phyloP scores from a whole-genome alignment of 495 filamentous ascomycete species.

The Platismatia glauca region DNA sequence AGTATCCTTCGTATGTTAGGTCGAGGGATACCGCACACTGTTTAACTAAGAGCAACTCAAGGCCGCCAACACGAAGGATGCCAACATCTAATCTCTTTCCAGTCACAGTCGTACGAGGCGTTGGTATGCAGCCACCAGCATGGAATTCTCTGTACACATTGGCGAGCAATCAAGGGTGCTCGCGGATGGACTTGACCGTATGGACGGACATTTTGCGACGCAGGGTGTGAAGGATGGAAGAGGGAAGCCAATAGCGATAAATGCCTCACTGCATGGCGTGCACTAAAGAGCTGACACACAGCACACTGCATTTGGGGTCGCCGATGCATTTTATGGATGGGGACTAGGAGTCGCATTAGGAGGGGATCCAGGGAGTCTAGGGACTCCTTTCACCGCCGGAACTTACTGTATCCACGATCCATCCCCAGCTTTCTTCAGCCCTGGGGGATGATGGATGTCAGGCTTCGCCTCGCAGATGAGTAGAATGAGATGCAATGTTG shows the following conservation, averaged over 20 bases:
- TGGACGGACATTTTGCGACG: background rate
- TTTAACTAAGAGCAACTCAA: too few relatives aligned
- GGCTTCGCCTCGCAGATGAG: background rate
- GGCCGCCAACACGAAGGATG: background rate
- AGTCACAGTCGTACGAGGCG: background rate
- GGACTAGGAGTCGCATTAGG: background rate
- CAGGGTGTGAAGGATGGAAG: background rate
- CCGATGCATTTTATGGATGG: background rate
- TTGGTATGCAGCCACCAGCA: background rate
- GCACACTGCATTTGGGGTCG: background rate
- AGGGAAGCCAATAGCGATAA: background rate
- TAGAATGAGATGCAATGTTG: background rate
- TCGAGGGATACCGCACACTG: too few relatives aligned
- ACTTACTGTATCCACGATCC: too few relatives aligned
- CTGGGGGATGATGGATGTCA: too few relatives aligned
- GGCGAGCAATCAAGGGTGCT: too few relatives aligned
- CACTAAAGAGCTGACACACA: background rate
- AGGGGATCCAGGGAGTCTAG: too few relatives aligned
- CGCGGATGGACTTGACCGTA: background rate
- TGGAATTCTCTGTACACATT: too few relatives aligned
- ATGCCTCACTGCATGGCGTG: slow-evolving; percentile 2
- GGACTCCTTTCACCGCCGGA: slow-evolving; percentile 3
- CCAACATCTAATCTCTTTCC: background rate
- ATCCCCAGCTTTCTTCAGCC: too few relatives aligned
- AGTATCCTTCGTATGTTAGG: too few relatives aligned